Base-by-base conservation (phyloP, 129 eudicot genomes). In the Helianthus tuberosus region DNA sequence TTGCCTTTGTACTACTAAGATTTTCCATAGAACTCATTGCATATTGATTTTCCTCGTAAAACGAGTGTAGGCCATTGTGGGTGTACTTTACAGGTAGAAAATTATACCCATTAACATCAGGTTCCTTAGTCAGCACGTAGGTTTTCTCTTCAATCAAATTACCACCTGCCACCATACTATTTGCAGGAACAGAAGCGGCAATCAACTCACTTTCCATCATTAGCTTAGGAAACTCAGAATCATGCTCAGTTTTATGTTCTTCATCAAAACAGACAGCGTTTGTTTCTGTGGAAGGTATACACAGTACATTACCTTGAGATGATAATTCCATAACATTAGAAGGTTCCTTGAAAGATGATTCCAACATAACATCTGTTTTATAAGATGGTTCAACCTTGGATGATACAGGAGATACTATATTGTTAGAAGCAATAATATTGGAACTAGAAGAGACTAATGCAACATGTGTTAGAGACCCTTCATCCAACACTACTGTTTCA, bases 41-140 rank as follows among this genome's bases (percentile, higher is more conserved):
- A 77, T 69, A 63, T 44, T 80, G 80, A 75, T 71, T 80, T 23
- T 77, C 73, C 81, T 85, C 92, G 49, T 85, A 82, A 72, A 87
- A 85, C 44, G 91, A 81, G 75, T 91, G 77, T 48, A 91, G 84
- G 39, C 83, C 96, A 55, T 69, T 75, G 20, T 86, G 86, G 46
- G 62, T 68, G 74, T 78, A 69, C 38, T 79, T 80, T 63, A 54
- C 67, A 5, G 35, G 75, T 58, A 68, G 57, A 75, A 64, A 73
- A 54, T 43, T 77, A 51, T 55, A 70, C 78, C 64, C 79, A 50
- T 65, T 77, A 25, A 36, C 32, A 66, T 71, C 83, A 66, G 25
- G 58, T 70, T 84, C 86, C 66, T 78, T 66, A 60, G 76, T 65
- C 57, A 17, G 64, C 63, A 25, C 79, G 71, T 67, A 32, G 8